Conservation (phyloP, 176 grass and related monocot genomes). For the Phoenix roebelenii region DNA sequence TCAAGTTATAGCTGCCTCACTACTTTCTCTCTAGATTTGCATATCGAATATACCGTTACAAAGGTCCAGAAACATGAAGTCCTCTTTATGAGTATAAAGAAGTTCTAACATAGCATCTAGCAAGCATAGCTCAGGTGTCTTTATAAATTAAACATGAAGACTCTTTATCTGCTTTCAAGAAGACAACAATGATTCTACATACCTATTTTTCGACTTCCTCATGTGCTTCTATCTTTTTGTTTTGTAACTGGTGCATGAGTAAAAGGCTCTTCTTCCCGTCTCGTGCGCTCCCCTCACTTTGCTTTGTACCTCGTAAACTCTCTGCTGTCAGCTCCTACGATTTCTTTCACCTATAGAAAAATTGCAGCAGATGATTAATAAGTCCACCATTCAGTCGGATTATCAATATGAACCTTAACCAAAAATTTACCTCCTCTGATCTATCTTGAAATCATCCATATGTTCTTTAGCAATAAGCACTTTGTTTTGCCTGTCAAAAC, state of each 20-base stretch:
- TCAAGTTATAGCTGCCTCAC: too few relatives aligned
- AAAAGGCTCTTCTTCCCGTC: conserved; percentile 70
- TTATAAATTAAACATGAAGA: too few relatives aligned
- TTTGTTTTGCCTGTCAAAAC: conserved; percentile 44
- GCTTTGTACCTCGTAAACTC: conserved; percentile 46
- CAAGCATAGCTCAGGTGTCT: too few relatives aligned
- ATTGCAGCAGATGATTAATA: conserved; percentile 4
- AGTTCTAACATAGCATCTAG: too few relatives aligned
- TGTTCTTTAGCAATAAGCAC: conserved; percentile 56
- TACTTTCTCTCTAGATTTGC: too few relatives aligned
- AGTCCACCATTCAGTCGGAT: conserved; percentile 10
- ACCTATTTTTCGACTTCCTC: conserved; percentile 58
- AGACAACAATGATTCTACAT: conserved; percentile 11
- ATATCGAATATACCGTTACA: too few relatives aligned
- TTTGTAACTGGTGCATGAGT: conserved; percentile 67
- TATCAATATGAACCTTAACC: conserved; percentile 1
- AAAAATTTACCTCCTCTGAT: conserved; percentile 70
- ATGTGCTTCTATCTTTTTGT: conserved; percentile 54
- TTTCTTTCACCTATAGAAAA: conserved; percentile 55
- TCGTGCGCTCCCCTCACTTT: conserved; percentile 50
- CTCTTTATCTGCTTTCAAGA: too few relatives aligned
- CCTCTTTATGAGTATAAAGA: too few relatives aligned
- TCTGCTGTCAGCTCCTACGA: conserved; percentile 64
- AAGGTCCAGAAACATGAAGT: too few relatives aligned
- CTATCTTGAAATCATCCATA: conserved; percentile 56